phyloP scores from a whole-genome alignment of 2,329 filamentous ascomycete genomes.

The Alternaria sp. region DNA sequence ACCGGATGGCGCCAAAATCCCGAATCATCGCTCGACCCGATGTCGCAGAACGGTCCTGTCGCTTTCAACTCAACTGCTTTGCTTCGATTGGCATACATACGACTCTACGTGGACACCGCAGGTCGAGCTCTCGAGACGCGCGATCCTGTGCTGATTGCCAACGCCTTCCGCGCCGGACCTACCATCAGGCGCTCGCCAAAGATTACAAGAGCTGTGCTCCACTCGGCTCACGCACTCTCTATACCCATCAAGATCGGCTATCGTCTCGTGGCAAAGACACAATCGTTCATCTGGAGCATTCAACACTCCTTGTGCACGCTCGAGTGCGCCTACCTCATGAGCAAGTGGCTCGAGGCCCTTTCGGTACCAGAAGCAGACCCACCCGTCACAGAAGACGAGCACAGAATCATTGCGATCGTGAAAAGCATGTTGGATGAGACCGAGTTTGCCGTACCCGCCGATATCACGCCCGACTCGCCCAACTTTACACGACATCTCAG shows the following conservation, averaged over 20 bases:
- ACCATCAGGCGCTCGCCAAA: constrained; percentile 65
- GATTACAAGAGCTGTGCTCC: constrained; percentile 68
- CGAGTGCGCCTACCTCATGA: constrained; percentile 50
- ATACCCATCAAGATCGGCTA: constrained; percentile 65
- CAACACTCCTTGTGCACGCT: constrained; percentile 50
- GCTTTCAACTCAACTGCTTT: constrained; percentile 70
- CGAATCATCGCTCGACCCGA: constrained; percentile 56
- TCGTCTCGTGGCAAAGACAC: constrained; percentile 48
- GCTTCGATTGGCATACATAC: constrained; percentile 67
- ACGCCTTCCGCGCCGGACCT: constrained; percentile 65
- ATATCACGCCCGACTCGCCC: constrained; percentile 41
- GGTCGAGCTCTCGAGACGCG: constrained; percentile 69
- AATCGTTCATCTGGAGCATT: constrained; percentile 50
- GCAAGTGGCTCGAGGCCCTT: constrained; percentile 50
- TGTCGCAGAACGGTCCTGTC: constrained; percentile 65
- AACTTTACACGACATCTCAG: constrained; percentile 46
- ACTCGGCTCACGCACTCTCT: constrained; percentile 71
- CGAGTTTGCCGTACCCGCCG: constrained; percentile 38
- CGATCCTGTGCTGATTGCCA: constrained; percentile 67
- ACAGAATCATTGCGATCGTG: constrained; percentile 45
- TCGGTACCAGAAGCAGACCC: constrained; percentile 41
- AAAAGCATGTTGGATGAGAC: constrained; percentile 53
- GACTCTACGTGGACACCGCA: constrained; percentile 70
- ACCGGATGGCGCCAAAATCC: constrained; percentile 49
- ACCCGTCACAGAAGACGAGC: constrained; percentile 48